Evolutionary conservation across 208 protist genomes (phyloP).

Genomic region (Trypanosoma cruzi): DNA sequence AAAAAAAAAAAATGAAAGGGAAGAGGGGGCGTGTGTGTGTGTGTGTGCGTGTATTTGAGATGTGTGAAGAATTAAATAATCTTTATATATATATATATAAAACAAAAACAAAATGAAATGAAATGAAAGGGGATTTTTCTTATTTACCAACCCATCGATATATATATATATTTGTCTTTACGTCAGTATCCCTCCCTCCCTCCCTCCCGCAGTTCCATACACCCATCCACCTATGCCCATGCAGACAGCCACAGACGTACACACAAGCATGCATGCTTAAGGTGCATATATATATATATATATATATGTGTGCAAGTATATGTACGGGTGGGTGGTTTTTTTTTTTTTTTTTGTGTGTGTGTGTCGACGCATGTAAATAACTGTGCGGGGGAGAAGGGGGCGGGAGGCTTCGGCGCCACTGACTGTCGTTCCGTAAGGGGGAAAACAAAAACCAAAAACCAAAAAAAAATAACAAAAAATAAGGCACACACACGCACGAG

Average conservation of each 20-base stretch:
- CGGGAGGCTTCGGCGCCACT: background rate
- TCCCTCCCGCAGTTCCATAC: too few species aligned
- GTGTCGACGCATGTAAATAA: background rate
- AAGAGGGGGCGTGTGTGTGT: background rate
- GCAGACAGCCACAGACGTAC: too few species aligned
- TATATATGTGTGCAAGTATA: conserved; percentile 6
- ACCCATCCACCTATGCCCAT: too few species aligned
- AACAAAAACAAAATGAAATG: background rate
- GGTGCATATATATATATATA: background rate
- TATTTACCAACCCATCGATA: too few species aligned
- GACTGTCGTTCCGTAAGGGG: background rate
- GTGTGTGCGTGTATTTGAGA: background rate
- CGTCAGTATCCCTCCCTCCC: too few species aligned
- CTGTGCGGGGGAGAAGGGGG: background rate
- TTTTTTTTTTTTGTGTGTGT: conserved; percentile 7
- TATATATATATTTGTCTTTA: too few species aligned
- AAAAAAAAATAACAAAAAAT: background rate
- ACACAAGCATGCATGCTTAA: too few species aligned
- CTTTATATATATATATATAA: background rate
- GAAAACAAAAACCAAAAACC: background rate
- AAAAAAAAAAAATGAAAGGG: background rate
- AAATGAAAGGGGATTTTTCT: too few species aligned
- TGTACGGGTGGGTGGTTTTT: background rate
- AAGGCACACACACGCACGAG: background rate
- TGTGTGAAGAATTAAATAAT: background rate